Evolutionary conservation across 306 rosid genomes (phyloP), one percentile per base, ranked within the genome.

Genomic region (Quercus parvula): DNA sequence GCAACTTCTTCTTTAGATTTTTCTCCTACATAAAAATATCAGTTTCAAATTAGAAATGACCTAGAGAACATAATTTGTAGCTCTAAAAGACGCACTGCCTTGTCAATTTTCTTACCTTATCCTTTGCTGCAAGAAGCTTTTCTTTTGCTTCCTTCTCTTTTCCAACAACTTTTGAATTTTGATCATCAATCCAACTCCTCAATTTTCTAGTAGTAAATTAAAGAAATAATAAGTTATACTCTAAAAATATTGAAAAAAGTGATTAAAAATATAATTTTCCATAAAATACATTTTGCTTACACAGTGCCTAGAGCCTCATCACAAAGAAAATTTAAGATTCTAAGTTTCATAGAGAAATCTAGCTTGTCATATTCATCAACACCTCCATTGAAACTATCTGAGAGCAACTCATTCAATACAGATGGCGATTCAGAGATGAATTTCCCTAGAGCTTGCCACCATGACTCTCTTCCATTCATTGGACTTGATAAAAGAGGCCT

Each of bases 291-390:
- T 75, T 24, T 76, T 31, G 86, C 91, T 88, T 76, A 88, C 91
- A 24, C 20, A 12, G 91, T 88, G 78, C 82, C 19, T 58, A 88
- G 86, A 75, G 81, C 86, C 85, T 88, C 88, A 75, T 88, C 89
- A 56, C 91, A 88, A 38, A 88, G 82, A 76, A 81, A 86, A 79
- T 77, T 88, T 70, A 88, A 28, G 51, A 88, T 68, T 72, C 76
- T 71, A 31, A 88, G 86, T 72, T 79, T 88, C 58, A 15, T 87
- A 14, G 91, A 86, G 75, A 86, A 78, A 78, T 52, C 76, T 67
- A 88, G 78, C 73, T 38, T 56, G 38, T 81, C 88, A 54, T 88
- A 88, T 67, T 81, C 81, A 56, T 38, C 59, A 44, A 58, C 71
- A 8, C 70, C 83, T 67, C 55, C 59, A 51, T 71, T 77, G 71